Base-by-base conservation (phyloP, 2,329 filamentous ascomycete genomes). In the Aspergillus vadensis region DNA sequence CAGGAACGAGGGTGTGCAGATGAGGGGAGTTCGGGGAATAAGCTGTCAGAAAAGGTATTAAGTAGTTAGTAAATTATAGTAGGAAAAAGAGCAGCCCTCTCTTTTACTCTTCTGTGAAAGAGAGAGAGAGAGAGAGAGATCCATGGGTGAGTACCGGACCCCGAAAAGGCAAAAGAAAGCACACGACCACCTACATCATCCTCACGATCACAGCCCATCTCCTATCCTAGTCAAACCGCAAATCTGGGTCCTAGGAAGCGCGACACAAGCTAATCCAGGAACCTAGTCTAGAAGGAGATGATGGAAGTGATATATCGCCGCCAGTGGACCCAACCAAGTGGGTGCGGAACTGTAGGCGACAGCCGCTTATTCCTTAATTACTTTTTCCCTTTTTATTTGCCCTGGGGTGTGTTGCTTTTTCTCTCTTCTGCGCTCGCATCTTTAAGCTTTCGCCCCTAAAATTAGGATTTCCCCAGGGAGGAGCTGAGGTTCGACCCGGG, bases 261-360 rank as follows among this genome's bases (percentile, higher is more conserved):
- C 23, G 25, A 32, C 47, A 30, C 47, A 27, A 30, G 25, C 15
- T 30, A 27, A 17, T 25, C 19, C 44, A 50, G 27, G 47, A 50
- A 50, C 25, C 47, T 17, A n/a, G 47, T 50, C 47, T 17, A n/a
- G 47, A 30, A 30, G 41, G 19, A 44, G 47, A n/a, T 5, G 47
- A 58, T 44, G 23, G 49, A 58, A 58, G 39, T 58, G 56, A 58
- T 53, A 41, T 58, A 52, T 51, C 44, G 55, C 17, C 43, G 32
- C 17, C 30, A 21, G 47, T 52, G 47, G 47, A 47, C 43, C 55
- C 38, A 27, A 21, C 41, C 15, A 47, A 23, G 54, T 57, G 32
- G 43, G 39, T 32, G 43, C 25, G 17, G 32, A 15, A 58, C 23
- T 53, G 36, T 32, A 53, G 17, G 36, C 50, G 30, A 53, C 50